phyloP scores from a whole-genome alignment of 345 rosid species.

The Rhizophora apiculata region DNA sequence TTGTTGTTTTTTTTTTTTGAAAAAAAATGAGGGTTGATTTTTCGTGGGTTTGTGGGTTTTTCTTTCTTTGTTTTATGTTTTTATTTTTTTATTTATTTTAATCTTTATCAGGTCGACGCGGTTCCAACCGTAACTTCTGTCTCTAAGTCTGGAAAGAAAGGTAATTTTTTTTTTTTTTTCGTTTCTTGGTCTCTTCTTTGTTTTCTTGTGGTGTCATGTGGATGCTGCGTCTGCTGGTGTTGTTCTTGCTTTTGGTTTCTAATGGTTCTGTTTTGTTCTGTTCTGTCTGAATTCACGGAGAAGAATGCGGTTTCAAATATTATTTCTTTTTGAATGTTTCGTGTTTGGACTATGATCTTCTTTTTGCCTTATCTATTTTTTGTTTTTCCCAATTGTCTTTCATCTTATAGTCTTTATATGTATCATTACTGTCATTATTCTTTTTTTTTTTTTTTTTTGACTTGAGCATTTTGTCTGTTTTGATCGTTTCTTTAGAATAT shows the following conservation, averaged over 20 bases:
- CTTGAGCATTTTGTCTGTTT: no score
- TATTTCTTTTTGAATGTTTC: no score
- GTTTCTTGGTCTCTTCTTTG: background rate
- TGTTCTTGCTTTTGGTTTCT: background rate
- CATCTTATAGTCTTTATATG: background rate
- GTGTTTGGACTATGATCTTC: no score
- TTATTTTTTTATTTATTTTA: background rate
- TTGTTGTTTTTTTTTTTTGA: background rate
- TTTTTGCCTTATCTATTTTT: no score
- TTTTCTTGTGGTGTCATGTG: background rate
- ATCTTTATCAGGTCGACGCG: background rate
- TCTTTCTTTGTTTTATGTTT: background rate
- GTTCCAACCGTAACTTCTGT: background rate
- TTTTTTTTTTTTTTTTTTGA: no score
- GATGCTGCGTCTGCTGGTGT: background rate
- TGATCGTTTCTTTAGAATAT: no score
- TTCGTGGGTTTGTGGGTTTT: background rate
- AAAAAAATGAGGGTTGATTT: background rate
- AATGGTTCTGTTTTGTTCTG: no score
- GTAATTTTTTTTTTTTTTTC: background rate
- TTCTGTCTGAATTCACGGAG: no score
- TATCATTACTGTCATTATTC: background rate
- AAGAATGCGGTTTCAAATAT: no score
- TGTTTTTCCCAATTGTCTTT: background rate
- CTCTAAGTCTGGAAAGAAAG: background rate